Evolutionary conservation across 352 stramenopile genomes (phyloP).

Genomic region (Globisporangium uncinulatum): DNA sequence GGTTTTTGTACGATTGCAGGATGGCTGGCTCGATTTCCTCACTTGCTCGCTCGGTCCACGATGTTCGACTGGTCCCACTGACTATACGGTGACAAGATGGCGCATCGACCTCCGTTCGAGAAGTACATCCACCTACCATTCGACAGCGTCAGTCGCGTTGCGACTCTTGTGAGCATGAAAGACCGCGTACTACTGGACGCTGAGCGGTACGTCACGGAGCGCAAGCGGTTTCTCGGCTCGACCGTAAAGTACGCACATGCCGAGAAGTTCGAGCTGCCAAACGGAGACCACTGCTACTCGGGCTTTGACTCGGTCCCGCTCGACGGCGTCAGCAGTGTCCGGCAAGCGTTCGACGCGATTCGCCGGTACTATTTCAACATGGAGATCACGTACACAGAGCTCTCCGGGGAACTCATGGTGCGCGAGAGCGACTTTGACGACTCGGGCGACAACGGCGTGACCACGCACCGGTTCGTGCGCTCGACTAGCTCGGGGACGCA

Average conservation of each 20-base stretch:
- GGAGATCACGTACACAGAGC: not conserved
- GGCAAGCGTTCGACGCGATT: not conserved
- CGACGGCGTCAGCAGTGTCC: not conserved
- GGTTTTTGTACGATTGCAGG: too few relatives aligned
- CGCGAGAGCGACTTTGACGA: not conserved
- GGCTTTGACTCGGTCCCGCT: not conserved
- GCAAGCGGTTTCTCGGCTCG: not conserved
- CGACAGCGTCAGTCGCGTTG: not conserved
- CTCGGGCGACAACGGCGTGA: not conserved
- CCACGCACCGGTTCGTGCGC: not conserved
- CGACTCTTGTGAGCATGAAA: not conserved
- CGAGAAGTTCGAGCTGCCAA: not conserved
- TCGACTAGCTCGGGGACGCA: not conserved
- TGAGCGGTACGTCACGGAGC: not conserved
- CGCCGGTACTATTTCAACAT: not conserved
- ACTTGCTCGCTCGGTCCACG: not conserved
- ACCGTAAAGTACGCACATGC: not conserved
- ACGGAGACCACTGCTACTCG: not conserved
- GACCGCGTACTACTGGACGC: not conserved
- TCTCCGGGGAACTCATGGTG: not conserved
- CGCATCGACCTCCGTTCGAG: not conserved
- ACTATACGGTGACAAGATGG: not conserved
- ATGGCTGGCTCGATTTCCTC: too few relatives aligned
- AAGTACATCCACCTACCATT: not conserved
- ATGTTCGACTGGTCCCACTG: too few relatives aligned